A percentile compares a stretch with the other conserved stretches of the same genome.
Evolutionary conservation across 2,329 filamentous ascomycete species (phyloP).

Genomic region (Biscogniauxia sp.): DNA sequence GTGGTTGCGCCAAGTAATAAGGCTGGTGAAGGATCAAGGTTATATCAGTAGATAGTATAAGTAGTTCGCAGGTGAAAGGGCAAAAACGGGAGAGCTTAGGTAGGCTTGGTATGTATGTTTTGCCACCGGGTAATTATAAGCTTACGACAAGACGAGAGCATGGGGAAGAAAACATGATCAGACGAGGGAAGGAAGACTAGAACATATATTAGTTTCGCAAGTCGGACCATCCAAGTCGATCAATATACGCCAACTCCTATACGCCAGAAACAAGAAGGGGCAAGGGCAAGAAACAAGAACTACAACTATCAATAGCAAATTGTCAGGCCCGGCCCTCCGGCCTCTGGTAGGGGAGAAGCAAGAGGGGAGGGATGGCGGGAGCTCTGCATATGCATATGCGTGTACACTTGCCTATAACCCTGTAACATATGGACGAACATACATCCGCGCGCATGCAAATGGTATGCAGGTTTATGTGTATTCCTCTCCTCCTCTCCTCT

Average conservation of each 20-base stretch:
- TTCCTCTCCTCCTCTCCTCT: background rate
- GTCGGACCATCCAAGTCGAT: too few species aligned
- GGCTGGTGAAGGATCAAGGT: too few species aligned
- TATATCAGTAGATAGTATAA: too few species aligned
- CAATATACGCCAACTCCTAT: too few species aligned
- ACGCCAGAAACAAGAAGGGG: too few species aligned
- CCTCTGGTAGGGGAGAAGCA: too few species aligned
- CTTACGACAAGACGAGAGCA: background rate
- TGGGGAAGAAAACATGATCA: background rate
- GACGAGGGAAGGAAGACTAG: background rate
- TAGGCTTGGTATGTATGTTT: background rate
- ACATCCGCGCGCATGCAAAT: background rate
- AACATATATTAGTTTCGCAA: background rate
- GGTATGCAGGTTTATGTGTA: background rate
- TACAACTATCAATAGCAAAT: background rate
- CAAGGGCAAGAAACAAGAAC: background rate
- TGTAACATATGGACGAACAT: background rate
- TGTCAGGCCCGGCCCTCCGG: background rate
- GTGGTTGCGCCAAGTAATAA: background rate
- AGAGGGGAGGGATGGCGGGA: background rate
- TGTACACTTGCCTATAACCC: background rate
- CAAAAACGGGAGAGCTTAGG: background rate
- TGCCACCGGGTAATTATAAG: background rate
- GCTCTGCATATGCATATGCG: background rate
- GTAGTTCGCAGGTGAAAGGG: too few species aligned